Percentiles rank a stretch among this genome's conserved stretches.
These are phyloP conservation scores for Globisporangium splendens DNA, from an alignment of 352 stramenopile genomes.

Conservation along the genomic window DNA sequence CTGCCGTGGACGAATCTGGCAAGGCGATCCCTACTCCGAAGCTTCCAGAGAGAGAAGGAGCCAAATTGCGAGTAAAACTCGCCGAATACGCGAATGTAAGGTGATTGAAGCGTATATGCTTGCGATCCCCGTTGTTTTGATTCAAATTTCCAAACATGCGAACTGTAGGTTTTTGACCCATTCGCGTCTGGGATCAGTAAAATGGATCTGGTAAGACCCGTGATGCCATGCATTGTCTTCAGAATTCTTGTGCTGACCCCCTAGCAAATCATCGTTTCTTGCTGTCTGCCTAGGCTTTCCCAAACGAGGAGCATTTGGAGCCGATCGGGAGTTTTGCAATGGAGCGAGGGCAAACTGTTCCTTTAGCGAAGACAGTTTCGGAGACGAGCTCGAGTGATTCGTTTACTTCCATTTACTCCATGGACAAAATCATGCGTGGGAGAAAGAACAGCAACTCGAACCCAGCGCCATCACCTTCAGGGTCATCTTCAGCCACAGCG, in stretches of 20 bases:
- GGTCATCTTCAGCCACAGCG: conserved; percentile 17
- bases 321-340: conserved; percentile 70
- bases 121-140: too few relatives aligned
- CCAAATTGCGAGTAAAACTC: conserved; percentile 62
- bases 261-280: not conserved
- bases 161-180: conserved; percentile 68
- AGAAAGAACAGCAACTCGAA: conserved; percentile 46
- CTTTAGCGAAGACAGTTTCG: conserved; percentile 51
- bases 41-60: conserved; percentile 62
- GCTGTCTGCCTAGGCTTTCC: conserved; percentile 45
- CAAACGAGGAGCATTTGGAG: conserved; percentile 78
- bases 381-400: conserved; percentile 49
- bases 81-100: conserved; percentile 56
- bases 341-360: conserved; percentile 68
- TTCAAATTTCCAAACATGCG: too few relatives aligned
- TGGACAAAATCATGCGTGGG: conserved; percentile 65
- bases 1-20: conserved; percentile 64
- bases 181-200: conserved; percentile 69
- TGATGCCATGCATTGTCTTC: not conserved
- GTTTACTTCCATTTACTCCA: conserved; percentile 56
- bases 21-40: conserved; percentile 62
- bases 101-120: too few relatives aligned
- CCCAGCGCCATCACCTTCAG: conserved; percentile 26
- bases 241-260: not conserved
- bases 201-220: conserved; percentile 47